Base-by-base conservation (phyloP, 2,329 filamentous ascomycete species). In the Meredithiella fracta region DNA sequence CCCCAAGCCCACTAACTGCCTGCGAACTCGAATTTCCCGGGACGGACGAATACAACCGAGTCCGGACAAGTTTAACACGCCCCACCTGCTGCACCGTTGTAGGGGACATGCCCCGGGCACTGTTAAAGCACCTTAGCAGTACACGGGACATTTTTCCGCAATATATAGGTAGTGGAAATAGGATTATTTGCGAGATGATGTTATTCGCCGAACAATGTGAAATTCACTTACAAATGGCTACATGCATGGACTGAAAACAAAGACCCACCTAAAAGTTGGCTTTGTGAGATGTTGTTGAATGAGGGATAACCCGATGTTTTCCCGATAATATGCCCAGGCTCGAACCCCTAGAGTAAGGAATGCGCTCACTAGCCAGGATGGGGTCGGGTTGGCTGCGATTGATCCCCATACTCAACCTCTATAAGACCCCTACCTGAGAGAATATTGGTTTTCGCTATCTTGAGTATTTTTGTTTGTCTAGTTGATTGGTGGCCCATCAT, bases 401-500 rank as follows among this genome's bases (percentile, higher is more conserved):
- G 11, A 5, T 5, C 29, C 29, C 29, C 29, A 34, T 34, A 34
- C 5, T 34, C 29, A 11, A 34, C 29, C 29, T 34, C 29, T 34
- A 11, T 34, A 11, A 34, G 29, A 34, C 29, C 29, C 29, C 29
- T n/a, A 34, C 29, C 11, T 5, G 29, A 34, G 29, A 34, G 29
- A 11, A 34, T 34, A 34, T 34, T 34, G 29, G 29, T 5, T 34
- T 34, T 34, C 11, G 29, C 5, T 34, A 34, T 34, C 29, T 34
- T 34, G 5, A 34, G 5, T 5, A 34, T 11, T 34, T 34, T 34
- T 34, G 5, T 34, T 34, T n/a, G 11, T 44, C n/a, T 20, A 5
- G 9, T 47, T 9, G n/a, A 49, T 25, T 20, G 22, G 20, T 7
- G 22, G 25, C 3, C 68, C 66, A 69, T 69, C 69, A 98, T 98